Evolutionary conservation across 805 yeast genomes (phyloP).

Genomic region (Pichia thaimueangensis): DNA sequence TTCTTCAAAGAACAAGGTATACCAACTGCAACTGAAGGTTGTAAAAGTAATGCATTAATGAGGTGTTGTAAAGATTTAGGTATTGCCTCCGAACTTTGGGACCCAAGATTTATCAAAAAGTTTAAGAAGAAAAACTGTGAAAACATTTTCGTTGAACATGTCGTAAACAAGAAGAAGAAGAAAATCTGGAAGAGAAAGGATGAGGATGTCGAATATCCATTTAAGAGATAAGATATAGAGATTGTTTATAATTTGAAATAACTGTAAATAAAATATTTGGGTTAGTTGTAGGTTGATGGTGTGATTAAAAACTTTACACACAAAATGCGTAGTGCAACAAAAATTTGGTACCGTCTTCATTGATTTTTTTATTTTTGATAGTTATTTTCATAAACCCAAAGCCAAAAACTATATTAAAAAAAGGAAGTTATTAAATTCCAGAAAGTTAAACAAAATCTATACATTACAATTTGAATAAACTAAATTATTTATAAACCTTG

Average conservation of each 20-base stretch:
- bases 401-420: conserved; percentile 5
- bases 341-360: not conserved
- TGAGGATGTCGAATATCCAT: conserved; percentile 80
- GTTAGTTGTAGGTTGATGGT: no score
- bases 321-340: not conserved
- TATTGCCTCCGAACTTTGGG: conserved; percentile 96
- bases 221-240: conserved; percentile 38
- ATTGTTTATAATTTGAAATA: no score
- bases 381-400: conserved; percentile 10
- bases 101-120: conserved; percentile 75
- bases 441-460: conserved; percentile 5
- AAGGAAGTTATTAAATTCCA: conserved; percentile 8
- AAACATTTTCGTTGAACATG: conserved; percentile 80
- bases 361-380: not conserved
- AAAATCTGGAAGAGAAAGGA: conserved; percentile 89
- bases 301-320: no score
- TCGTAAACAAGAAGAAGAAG: conserved; percentile 75
- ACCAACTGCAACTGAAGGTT: conserved; percentile 95
- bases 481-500: conserved; percentile 40
- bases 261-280: no score
- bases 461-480: conserved; percentile 1
- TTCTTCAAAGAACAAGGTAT: conserved; percentile 81
- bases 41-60: conserved; percentile 94
- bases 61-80: conserved; percentile 97
- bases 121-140: conserved; percentile 66